Evolutionary conservation across 306 rosid genomes (phyloP), one percentile per base, ranked within the genome.

Genomic region (Inga laurina): DNA sequence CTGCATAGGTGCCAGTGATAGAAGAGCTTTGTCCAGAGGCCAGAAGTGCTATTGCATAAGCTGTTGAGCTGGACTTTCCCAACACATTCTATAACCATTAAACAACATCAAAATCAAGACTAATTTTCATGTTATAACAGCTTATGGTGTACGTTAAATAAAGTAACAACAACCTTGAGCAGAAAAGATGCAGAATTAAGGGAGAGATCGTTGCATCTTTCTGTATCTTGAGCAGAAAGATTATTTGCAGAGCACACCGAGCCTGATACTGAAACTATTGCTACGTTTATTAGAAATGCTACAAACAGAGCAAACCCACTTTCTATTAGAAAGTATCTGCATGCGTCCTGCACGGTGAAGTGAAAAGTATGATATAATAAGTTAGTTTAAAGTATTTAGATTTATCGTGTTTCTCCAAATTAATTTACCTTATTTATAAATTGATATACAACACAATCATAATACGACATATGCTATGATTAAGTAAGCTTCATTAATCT

Each of bases 11-110:
- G 82, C 99, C 97, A 41, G 97, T 93, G 57, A 95, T 95, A 49
- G 95, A 82, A 3, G 98, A 95, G 91, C 98, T 95, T 78, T 95
- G 97, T 34, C 98, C 98, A 8, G 98, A 96, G 77, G 99, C 98
- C 10, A 96, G 81, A 52, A 96, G 39, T 35, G 99, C 99, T 72
- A 93, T 83, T 78, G 96, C 99, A 84, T 96, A 96, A 13, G 93
- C 21, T 18, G 82, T 71, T 77, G 93, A 91, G 86, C 98, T 93
- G 4, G 97, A 96, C 68, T 74, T 46, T 74, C 99, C 67, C 71
- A 71, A 48, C 18, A 81, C 71, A 85, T 92, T 93, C 98, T 96
- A 78, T 56, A 51, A 18, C 0, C 49, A 77, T 69, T 18, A 22
- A 72, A 16, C 5, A 10, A 72, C 69, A 77, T 43, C 35, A 57